Base-by-base conservation (phyloP, 176 grass and related monocot species). In the Oryza meyeriana region DNA sequence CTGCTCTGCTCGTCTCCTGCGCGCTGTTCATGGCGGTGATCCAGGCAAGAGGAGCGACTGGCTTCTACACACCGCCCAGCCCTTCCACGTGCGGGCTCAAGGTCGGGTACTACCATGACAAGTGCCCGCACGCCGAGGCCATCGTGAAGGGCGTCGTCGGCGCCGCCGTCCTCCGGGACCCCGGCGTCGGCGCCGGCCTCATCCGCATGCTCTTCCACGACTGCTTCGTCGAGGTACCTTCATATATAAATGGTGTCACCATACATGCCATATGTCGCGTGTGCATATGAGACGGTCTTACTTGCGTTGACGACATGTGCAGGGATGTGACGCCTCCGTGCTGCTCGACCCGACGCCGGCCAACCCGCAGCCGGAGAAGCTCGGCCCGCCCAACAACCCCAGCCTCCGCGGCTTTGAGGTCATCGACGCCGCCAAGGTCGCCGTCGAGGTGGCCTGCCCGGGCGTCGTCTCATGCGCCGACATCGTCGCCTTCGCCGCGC, bases 121-220 rank as follows among this genome's bases (percentile, higher is more conserved):
- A 33, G 80, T 83, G 80, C 59, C 80, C 70, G 22, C 4, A 8
- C 8, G 80, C 80, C 4, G 80, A 83, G 80, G 39, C 11, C 39
- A 64, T 83, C 80, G 57, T 83, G 29, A 74, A 26, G 20, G 13
- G 0, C 20, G 57, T 64, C 13, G 80, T 83, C 20, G 12, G 28
- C 4, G 80, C 39, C 57, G 69, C 69, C 58, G 58, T 83, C 28
- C 55, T 12, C 3, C 13, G 12, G 1, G n/a, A 83, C 48, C 68
- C 74, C 24, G 89, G 85, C n/a, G 1, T 73, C 11, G 88, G 85
- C 55, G 91, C 91, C 16, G 85, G 85, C 7, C 36, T 90, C 58
- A 84, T 94, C 61, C 75, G 91, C 32, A 85, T 94, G 91, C 79
- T 83, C 58, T 94, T 90, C 85, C 91, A 93, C 27, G 88, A 90